Conservation (phyloP, 768 basidiomycete species). For the Asterophora parasitica region DNA sequence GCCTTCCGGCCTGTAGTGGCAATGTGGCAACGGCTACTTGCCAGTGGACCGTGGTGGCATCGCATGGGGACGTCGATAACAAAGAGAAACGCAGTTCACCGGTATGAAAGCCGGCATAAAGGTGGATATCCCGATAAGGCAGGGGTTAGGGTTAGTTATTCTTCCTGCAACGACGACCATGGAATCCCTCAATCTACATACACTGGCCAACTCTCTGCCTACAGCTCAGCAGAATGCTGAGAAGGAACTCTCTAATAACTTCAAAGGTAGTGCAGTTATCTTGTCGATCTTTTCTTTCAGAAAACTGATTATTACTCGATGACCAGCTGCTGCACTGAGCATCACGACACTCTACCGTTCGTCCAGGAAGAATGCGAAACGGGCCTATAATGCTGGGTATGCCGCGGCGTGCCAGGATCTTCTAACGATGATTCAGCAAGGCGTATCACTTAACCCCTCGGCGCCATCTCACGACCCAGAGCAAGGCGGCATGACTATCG, state of each 20-base stretch:
- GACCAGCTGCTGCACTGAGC: constrained; percentile 72
- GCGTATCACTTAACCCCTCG: constrained; percentile 54
- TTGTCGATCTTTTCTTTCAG: constrained; percentile 17
- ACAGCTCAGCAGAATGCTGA: constrained; percentile 72
- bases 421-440: constrained; percentile 77
- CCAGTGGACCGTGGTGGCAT: too few relatives aligned
- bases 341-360: constrained; percentile 84
- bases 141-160: constrained; percentile 10
- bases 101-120: constrained; percentile 34
- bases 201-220: constrained; percentile 72
- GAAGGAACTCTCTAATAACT: constrained; percentile 76
- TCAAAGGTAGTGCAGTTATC: constrained; percentile 51
- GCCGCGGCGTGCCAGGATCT: constrained; percentile 77
- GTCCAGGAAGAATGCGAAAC: constrained; percentile 70
- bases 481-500: constrained; percentile 66
- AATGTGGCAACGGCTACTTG: too few relatives aligned
- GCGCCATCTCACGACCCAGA: constrained; percentile 42
- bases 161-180: constrained; percentile 42
- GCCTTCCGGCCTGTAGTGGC: too few relatives aligned
- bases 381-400: constrained; percentile 79
- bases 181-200: constrained; percentile 79
- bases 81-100: not conserved
- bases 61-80: too few relatives aligned
- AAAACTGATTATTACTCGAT: constrained; percentile 12
- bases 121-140: constrained; percentile 3